phyloP scores from a whole-genome alignment of 1,139 yeast species.

The Wickerhamiella infanticola region DNA sequence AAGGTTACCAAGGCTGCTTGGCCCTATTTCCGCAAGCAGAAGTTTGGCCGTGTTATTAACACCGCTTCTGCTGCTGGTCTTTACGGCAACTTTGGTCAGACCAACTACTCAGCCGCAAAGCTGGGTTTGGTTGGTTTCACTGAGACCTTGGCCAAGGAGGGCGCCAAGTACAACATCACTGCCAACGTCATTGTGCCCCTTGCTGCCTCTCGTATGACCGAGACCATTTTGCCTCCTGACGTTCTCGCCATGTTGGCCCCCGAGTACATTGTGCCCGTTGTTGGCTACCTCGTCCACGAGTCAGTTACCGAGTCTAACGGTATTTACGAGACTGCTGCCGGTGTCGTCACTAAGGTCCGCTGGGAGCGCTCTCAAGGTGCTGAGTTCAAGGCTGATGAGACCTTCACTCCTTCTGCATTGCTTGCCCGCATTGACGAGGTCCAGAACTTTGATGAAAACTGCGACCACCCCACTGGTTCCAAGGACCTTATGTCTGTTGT shows the following conservation, averaged over 20 bases:
- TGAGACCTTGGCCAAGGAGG: conserved; percentile 92
- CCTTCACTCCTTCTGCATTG: conserved; percentile 77
- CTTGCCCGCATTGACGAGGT: conserved; percentile 53
- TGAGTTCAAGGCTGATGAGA: conserved; percentile 59
- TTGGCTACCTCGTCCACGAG: conserved; percentile 64
- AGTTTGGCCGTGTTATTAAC: conserved; percentile 75
- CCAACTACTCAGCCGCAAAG: conserved; percentile 92
- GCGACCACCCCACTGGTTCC: conserved; percentile 47
- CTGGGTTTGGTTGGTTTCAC: conserved; percentile 80
- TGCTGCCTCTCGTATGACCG: conserved; percentile 95
- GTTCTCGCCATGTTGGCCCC: conserved; percentile 69
- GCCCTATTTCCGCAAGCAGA: conserved; percentile 76
- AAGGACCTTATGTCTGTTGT: conserved; percentile 26
- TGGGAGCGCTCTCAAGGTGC: conserved; percentile 93
- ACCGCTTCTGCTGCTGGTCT: conserved; percentile 95
- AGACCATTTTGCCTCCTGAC: conserved; percentile 72
- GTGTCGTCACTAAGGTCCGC: conserved; percentile 78
- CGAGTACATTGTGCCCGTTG: conserved; percentile 81
- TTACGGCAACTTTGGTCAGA: conserved; percentile 93
- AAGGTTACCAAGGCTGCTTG: conserved; percentile 82
- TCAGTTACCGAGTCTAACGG: conserved; percentile 46
- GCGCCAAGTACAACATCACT: conserved; percentile 63
- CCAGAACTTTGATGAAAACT: conserved; percentile 41
- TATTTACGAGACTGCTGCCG: conserved; percentile 87
- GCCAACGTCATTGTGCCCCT: conserved; percentile 87